A percentile compares a stretch with the other conserved stretches of the same genome.
phyloP scores from a whole-genome alignment of 305 asterid genomes.

The Andrographis paniculata region DNA sequence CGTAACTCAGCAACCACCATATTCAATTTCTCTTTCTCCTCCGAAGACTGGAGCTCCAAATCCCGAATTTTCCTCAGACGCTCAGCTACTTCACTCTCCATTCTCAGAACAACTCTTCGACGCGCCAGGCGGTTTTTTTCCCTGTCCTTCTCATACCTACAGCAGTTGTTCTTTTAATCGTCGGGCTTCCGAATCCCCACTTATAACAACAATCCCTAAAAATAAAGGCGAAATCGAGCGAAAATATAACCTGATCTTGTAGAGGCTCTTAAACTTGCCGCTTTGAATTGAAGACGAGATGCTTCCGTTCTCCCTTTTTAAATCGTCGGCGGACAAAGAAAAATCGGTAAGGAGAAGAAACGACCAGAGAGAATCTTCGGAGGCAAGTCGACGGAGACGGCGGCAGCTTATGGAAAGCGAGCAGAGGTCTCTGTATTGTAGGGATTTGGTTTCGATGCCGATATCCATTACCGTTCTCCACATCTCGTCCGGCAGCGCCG shows the following conservation, averaged over 20 bases:
- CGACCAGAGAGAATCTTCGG: constrained; percentile 62
- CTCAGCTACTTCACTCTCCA: constrained; percentile 64
- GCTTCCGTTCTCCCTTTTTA: constrained; percentile 4
- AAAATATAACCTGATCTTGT: constrained; percentile 56
- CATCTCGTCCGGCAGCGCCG: constrained; percentile 76
- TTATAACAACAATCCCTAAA: not conserved
- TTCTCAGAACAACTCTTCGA: constrained; percentile 56
- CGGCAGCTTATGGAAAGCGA: constrained; percentile 59
- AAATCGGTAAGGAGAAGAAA: constrained; percentile 52
- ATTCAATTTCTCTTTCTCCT: constrained; percentile 52
- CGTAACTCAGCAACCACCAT: constrained; percentile 38
- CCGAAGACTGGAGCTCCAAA: constrained; percentile 26
- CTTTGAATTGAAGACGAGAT: too few relatives aligned
- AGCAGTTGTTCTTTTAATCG: not conserved
- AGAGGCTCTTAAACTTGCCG: constrained; percentile 39
- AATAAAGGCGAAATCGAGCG: not conserved
- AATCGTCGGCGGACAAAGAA: constrained; percentile 12
- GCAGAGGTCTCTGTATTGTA: constrained; percentile 50
- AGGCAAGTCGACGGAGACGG: constrained; percentile 48
- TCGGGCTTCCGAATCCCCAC: not conserved
- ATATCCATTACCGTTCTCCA: constrained; percentile 66
- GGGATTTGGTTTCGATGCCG: constrained; percentile 33
- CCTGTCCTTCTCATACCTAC: constrained; percentile 57
- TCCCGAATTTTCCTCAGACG: constrained; percentile 43
- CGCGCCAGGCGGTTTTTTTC: constrained; percentile 50